Conservation (phyloP, 805 yeast genomes). For the Grigorovia yakushimaensis region DNA sequence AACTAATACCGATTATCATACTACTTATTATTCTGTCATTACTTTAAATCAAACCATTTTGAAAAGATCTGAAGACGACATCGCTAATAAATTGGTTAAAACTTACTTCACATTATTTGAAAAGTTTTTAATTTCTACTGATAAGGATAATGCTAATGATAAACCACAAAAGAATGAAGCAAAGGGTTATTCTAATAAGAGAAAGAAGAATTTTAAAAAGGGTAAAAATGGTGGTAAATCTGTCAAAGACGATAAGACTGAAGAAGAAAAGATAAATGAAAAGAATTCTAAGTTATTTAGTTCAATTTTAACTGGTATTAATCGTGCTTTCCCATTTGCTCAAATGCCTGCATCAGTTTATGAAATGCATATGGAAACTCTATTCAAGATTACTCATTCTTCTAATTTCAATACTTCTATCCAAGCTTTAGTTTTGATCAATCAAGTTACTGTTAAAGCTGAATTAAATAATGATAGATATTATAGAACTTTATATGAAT, state of each 20-base stretch:
- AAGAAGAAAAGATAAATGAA: slow-evolving; percentile 60
- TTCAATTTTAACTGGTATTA: slow-evolving; percentile 87
- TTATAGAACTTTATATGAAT: slow-evolving; percentile 82
- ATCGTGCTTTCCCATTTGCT: slow-evolving; percentile 92
- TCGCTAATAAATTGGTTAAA: slow-evolving; percentile 75
- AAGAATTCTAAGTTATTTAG: slow-evolving; percentile 77
- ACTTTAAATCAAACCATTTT: slow-evolving; percentile 90
- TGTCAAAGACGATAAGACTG: slow-evolving; percentile 51
- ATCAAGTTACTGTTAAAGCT: slow-evolving; percentile 64
- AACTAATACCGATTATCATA: slow-evolving; percentile 70
- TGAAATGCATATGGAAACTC: slow-evolving; percentile 67
- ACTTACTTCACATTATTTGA: slow-evolving; percentile 84
- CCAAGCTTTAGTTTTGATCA: slow-evolving; percentile 80
- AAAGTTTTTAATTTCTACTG: slow-evolving; percentile 63
- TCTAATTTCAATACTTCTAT: slow-evolving; percentile 89
- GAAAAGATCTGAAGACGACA: slow-evolving; percentile 61
- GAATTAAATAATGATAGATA: slow-evolving; percentile 54
- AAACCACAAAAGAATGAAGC: slow-evolving; percentile 23
- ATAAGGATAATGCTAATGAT: slow-evolving; percentile 39
- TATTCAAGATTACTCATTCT: slow-evolving; percentile 86
- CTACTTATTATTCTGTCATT: slow-evolving; percentile 78
- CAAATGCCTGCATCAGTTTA: slow-evolving; percentile 60
- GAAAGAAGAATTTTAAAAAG: slow-evolving; percentile 67
- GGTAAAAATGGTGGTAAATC: slow-evolving; percentile 87
- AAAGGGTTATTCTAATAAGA: slow-evolving; percentile 43